These are phyloP conservation scores for Funneliformis geosporum DNA, from an alignment of 192 early-diverging fungal genomes.

Conservation along the genomic window DNA sequence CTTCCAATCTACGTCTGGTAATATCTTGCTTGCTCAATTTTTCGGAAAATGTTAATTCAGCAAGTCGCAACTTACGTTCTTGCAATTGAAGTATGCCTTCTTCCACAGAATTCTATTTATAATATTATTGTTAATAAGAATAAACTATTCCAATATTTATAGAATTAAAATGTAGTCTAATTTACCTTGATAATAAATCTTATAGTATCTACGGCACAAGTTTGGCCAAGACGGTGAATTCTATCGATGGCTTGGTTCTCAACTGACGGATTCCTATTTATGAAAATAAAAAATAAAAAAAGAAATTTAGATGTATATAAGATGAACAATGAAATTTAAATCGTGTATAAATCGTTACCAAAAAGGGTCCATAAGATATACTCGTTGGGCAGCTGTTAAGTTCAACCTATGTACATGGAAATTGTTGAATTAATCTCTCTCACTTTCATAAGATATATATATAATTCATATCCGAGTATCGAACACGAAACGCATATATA, in stretches of 20 bases:
- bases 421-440: background rate
- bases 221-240: constrained; percentile 81
- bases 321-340: too few species aligned
- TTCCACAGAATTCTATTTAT: constrained; percentile 49
- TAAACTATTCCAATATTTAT: background rate
- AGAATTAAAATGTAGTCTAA: background rate
- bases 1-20: constrained; percentile 42
- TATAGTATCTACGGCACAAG: constrained; percentile 57
- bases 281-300: constrained; percentile 35
- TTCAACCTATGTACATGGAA: constrained; percentile 48
- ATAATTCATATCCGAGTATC: too few species aligned
- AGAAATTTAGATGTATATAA: constrained; percentile 33
- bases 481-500: background rate
- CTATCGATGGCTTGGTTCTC: constrained; percentile 84
- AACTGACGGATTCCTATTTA: constrained; percentile 71
- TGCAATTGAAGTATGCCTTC: constrained; percentile 59
- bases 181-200: constrained; percentile 64
- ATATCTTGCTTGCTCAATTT: constrained; percentile 47
- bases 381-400: constrained; percentile 67
- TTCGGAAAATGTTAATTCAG: constrained; percentile 44
- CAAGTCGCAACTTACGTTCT: constrained; percentile 48
- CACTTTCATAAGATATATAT: background rate
- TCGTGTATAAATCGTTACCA: constrained; percentile 36
- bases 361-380: constrained; percentile 65
- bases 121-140: constrained; percentile 3